Conservation (phyloP, 345 rosid species). For the Geranium rotundifolium region DNA sequence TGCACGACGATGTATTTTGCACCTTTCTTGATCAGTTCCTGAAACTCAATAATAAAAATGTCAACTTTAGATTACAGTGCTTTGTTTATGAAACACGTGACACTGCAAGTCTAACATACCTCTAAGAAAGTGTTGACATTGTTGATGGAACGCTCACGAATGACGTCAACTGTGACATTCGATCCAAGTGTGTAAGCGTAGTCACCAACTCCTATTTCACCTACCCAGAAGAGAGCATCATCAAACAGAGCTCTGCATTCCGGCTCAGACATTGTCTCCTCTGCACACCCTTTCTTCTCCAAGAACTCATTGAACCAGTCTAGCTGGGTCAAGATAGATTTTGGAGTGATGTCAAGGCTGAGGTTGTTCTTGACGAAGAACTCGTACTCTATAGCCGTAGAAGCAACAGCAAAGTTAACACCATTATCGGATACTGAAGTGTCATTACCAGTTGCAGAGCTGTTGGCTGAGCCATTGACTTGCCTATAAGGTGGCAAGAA, state of each 20-base stretch:
- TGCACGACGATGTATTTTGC: slow-evolving; percentile 66
- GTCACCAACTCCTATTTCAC: slow-evolving; percentile 88
- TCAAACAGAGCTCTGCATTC: slow-evolving; percentile 26
- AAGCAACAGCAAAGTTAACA: slow-evolving; percentile 75
- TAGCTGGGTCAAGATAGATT: slow-evolving; percentile 65
- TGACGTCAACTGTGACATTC: slow-evolving; percentile 31
- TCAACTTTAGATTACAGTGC: neutral
- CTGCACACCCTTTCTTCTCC: slow-evolving; percentile 40
- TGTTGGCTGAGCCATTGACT: slow-evolving; percentile 7
- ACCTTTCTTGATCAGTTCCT: slow-evolving; percentile 63
- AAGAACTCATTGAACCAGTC: slow-evolving; percentile 50
- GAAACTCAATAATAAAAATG: slow-evolving; percentile 9
- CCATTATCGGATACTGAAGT: slow-evolving; percentile 30
- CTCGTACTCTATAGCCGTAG: slow-evolving; percentile 63
- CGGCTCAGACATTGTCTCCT: slow-evolving; percentile 9
- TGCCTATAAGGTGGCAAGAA: slow-evolving; percentile 56
- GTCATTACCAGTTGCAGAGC: slow-evolving; percentile 9
- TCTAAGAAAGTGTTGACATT: slow-evolving; percentile 37
- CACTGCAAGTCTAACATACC: slow-evolving; percentile 36
- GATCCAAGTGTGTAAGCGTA: slow-evolving; percentile 70
- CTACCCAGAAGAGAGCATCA: slow-evolving; percentile 78
- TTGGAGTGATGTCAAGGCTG: slow-evolving; percentile 50
- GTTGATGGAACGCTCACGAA: slow-evolving; percentile 34
- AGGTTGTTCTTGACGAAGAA: slow-evolving; percentile 75
- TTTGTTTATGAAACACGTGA: neutral